A percentile compares a stretch with the other conserved stretches of the same genome.
Conservation (phyloP, 768 basidiomycete species). For the Boletus vinaceobasis region DNA sequence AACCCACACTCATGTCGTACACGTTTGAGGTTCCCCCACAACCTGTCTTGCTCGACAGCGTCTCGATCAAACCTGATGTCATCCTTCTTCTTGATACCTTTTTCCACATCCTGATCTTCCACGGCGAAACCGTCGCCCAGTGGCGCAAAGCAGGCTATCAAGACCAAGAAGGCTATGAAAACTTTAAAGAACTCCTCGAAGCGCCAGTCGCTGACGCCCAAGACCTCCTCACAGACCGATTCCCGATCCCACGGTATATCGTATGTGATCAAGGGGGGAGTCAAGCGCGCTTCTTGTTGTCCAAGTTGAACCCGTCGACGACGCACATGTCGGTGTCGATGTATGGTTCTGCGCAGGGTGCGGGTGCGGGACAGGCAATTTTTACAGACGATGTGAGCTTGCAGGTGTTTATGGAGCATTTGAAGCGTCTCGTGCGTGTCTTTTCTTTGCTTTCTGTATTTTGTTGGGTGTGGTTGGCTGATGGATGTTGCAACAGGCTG, state of each 20-base stretch:
- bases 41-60: constrained; percentile 93
- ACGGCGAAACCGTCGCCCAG: constrained; percentile 93
- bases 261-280: constrained; percentile 97
- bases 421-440: constrained; percentile 79
- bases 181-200: constrained; percentile 92
- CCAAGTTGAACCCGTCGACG: constrained; percentile 95
- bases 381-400: constrained; percentile 99
- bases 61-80: constrained; percentile 96
- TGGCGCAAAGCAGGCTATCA: constrained; percentile 99
- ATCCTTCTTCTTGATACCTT: constrained; percentile 97
- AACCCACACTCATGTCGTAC: constrained; percentile 99
- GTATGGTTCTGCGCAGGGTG: constrained; percentile 75
- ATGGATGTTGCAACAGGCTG: constrained; percentile 42
- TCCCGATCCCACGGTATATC: constrained; percentile 97
- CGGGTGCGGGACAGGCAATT: constrained; percentile 81
- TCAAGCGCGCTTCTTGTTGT: constrained; percentile 96
- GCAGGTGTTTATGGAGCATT: constrained; percentile 96
- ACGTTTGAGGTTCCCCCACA: constrained; percentile 88
- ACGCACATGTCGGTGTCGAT: constrained; percentile 93
- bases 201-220: constrained; percentile 87
- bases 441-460: background rate
- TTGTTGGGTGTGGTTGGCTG: background rate
- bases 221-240: constrained; percentile 93
- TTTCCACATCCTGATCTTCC: constrained; percentile 99
- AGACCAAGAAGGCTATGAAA: constrained; percentile 98